Evolutionary conservation across 2,329 filamentous ascomycete genomes (phyloP).

Genomic region (Colletotrichum lindemuthianum): DNA sequence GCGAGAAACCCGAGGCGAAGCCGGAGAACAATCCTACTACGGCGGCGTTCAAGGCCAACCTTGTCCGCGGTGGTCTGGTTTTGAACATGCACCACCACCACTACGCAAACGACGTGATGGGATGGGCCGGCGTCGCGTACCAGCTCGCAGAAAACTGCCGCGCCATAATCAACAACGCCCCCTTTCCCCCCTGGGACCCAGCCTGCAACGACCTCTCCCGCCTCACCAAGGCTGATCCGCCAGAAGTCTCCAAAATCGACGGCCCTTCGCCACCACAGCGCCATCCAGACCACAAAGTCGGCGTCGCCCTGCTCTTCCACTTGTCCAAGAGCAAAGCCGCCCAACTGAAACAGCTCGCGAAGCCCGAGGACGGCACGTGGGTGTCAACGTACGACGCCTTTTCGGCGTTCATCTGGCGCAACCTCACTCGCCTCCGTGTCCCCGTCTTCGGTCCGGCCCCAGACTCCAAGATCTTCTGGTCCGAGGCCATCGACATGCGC

Average conservation of each 20-base stretch:
- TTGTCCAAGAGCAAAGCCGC: constrained; percentile 55
- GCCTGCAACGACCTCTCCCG: constrained; percentile 47
- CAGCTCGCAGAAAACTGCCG: constrained; percentile 56
- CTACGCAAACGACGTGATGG: constrained; percentile 54
- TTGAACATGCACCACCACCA: constrained; percentile 55
- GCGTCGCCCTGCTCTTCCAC: constrained; percentile 50
- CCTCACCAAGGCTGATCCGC: constrained; percentile 42
- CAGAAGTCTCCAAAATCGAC: constrained; percentile 44
- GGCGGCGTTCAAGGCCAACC: constrained; percentile 53
- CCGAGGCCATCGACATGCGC: constrained; percentile 52
- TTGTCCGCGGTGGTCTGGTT: constrained; percentile 52
- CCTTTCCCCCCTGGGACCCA: constrained; percentile 48
- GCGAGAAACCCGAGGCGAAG: constrained; percentile 50
- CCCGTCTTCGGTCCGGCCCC: constrained; percentile 46
- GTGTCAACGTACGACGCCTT: constrained; percentile 59
- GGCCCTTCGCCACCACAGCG: constrained; percentile 42
- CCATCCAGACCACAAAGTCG: constrained; percentile 43
- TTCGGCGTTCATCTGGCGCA: constrained; percentile 54
- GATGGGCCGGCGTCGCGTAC: constrained; percentile 49
- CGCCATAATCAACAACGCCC: constrained; percentile 43
- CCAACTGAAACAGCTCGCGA: constrained; percentile 49
- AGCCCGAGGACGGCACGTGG: constrained; percentile 48
- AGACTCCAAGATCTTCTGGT: constrained; percentile 44
- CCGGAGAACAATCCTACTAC: constrained; percentile 45
- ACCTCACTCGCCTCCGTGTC: constrained; percentile 47